These are phyloP conservation scores for Cytospora schulzeri DNA, from an alignment of 2,329 filamentous ascomycete species.

Conservation along the genomic window DNA sequence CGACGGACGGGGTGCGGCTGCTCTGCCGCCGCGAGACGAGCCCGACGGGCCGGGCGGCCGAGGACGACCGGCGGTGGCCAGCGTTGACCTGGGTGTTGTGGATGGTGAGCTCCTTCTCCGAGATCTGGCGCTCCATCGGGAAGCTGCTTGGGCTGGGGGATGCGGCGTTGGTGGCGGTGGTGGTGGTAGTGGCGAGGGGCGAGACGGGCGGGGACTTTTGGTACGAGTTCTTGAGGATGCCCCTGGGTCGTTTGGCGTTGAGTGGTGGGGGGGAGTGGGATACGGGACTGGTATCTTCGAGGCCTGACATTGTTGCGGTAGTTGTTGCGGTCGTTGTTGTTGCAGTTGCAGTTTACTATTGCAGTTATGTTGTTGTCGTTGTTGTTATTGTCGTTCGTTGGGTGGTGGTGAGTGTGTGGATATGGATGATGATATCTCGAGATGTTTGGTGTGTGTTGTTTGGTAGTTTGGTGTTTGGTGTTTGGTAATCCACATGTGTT, in stretches of 20 bases:
- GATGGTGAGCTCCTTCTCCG: constrained; percentile 86
- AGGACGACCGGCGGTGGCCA: constrained; percentile 82
- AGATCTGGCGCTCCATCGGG: constrained; percentile 46
- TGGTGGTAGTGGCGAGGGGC: constrained; percentile 41
- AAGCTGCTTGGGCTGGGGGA: constrained; percentile 40
- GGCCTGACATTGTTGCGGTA: constrained; percentile 42
- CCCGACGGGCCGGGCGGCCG: constrained; percentile 62
- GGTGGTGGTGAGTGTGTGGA: not conserved
- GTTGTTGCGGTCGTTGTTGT: not conserved
- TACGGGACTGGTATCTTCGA: constrained; percentile 41
- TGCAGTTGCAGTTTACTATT: too few relatives aligned
- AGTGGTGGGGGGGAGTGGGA: constrained; percentile 46
- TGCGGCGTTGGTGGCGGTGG: constrained; percentile 30
- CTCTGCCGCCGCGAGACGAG: constrained; percentile 65
- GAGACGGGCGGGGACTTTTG: constrained; percentile 58
- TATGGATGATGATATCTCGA: not conserved
- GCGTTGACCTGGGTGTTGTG: constrained; percentile 95
- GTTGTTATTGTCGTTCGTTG: not conserved
- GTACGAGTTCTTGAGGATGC: constrained; percentile 91
- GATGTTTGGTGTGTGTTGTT: constrained; percentile 1
- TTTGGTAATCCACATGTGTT: too few relatives aligned
- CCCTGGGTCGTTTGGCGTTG: constrained; percentile 48
- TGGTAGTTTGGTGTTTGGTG: too few relatives aligned
- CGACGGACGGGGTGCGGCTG: constrained; percentile 48
- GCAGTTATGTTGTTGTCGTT: not conserved